Evolutionary conservation across 805 yeast species (phyloP).

Genomic region (Phaffomyces antillensis): DNA sequence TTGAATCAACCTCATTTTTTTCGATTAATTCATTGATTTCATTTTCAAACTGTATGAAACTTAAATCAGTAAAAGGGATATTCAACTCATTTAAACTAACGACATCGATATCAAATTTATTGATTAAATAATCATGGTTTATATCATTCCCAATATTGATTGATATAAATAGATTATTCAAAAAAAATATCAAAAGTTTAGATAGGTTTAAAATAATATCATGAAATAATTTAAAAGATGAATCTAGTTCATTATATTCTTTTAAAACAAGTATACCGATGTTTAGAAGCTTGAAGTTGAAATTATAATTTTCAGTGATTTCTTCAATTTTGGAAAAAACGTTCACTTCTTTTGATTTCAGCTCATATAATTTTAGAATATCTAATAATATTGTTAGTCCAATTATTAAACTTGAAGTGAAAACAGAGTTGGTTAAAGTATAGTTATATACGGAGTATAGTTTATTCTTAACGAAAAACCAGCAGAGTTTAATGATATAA

Average conservation of each 20-base stretch:
- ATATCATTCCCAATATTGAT: not conserved
- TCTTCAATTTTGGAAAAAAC: not conserved
- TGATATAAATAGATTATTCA: not conserved
- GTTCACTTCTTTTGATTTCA: not conserved
- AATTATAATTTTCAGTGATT: not conserved
- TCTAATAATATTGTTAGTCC: slow-evolving; percentile 21
- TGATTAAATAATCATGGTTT: not conserved
- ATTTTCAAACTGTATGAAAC: too few relatives aligned
- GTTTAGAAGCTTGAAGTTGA: slow-evolving; percentile 1
- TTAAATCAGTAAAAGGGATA: too few relatives aligned
- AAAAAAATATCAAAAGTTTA: not conserved
- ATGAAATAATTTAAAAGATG: not conserved
- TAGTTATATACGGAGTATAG: slow-evolving; percentile 26
- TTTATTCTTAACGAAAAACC: slow-evolving; percentile 9
- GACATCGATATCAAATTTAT: not conserved
- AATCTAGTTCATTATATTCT: not conserved
- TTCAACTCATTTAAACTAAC: too few relatives aligned
- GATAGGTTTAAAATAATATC: not conserved
- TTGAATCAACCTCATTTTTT: too few relatives aligned
- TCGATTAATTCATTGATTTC: too few relatives aligned
- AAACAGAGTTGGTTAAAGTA: slow-evolving; percentile 21
- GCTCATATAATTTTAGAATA: not conserved
- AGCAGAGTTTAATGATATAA: slow-evolving; percentile 22
- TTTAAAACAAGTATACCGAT: not conserved
- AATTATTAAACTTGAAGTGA: slow-evolving; percentile 25